Evolutionary conservation across 176 grass and related monocot genomes (phyloP), one percentile per base, ranked within the genome.

Genomic region (Leersia perrieri): DNA sequence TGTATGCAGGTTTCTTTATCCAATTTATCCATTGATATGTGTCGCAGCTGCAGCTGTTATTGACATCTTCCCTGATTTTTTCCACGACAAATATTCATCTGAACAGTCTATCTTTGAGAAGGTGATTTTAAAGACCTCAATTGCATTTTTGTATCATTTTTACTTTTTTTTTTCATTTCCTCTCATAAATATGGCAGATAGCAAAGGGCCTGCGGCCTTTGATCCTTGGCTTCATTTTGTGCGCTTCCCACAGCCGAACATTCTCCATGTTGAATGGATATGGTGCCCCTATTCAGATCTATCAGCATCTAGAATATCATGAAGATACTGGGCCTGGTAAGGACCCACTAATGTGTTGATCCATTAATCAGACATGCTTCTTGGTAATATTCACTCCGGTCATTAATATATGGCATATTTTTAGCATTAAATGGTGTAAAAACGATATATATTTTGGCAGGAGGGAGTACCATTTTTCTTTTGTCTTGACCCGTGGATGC

Each of bases 191-290:
- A 55, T 83, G 80, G 79, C 88, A 99, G 96, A 89, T 95, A 72
- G 92, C 96, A 11, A 99, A 95, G 82, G 90, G 88, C 75, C 30
- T 99, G 55, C 88, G 96, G 33, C 96, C 96, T 66, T 75, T 99
- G 75, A 74, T 93, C 66, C 90, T 99, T 49, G 92, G 96, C 30
- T 83, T 93, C 49, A 91, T 99, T 89, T 88, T 99, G 79, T 99
- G 96, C 85, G 89, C 90, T 3, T 99, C 96, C 31, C 96, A 99
- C 75, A 99, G 96, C 45, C 88, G 96, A 63, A 99, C 96, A 69
- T 99, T 99, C 77, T 95, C 96, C 68, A 99, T 99, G 83, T 82
- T 99, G 64, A 99, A 99, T 66, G 96, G 90, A 58, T 99, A 99
- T 42, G 90, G 90, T 80, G 92, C 96, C 63, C 96, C 96, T 70